Evolutionary conservation across 2,329 filamentous ascomycete species (phyloP).

Genomic region (Stagonosporopsis tanaceti): DNA sequence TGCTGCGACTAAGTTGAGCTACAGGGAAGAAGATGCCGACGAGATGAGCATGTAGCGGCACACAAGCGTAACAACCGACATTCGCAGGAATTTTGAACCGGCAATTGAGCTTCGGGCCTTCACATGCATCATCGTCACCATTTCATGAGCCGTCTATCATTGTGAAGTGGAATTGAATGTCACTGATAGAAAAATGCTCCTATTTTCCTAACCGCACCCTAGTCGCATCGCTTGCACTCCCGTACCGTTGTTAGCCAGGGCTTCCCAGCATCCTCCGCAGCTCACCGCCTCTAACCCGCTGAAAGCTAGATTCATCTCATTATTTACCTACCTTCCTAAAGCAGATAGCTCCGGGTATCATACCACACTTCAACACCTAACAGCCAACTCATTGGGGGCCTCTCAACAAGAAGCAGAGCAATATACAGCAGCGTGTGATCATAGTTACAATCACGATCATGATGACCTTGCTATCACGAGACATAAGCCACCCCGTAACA

Average conservation of each 20-base stretch:
- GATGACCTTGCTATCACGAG: slow-evolving; percentile 8
- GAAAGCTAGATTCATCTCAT: slow-evolving; percentile 9
- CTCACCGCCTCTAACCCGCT: slow-evolving; percentile 15
- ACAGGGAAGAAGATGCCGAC: slow-evolving; percentile 47
- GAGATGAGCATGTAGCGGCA: slow-evolving; percentile 32
- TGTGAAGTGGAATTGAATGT: slow-evolving; percentile 7
- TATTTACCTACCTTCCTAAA: slow-evolving; percentile 15
- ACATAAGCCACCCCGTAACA: slow-evolving; percentile 6
- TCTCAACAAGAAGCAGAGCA: slow-evolving; percentile 20
- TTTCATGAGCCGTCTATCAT: slow-evolving; percentile 5
- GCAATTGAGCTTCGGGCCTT: slow-evolving; percentile 14
- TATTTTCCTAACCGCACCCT: slow-evolving; percentile 17
- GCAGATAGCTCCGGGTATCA: slow-evolving; percentile 15
- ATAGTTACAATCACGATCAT: slow-evolving; percentile 1
- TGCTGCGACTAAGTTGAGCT: slow-evolving; percentile 38
- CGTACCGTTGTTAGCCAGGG: slow-evolving; percentile 20
- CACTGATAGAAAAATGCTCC: slow-evolving; percentile 17
- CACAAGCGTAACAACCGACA: slow-evolving; percentile 7
- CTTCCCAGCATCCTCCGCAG: slow-evolving; percentile 19
- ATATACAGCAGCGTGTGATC: slow-evolving; percentile 9
- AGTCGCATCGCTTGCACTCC: slow-evolving; percentile 14
- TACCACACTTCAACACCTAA: slow-evolving; percentile 7
- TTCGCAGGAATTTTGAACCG: slow-evolving; percentile 1
- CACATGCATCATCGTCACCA: slow-evolving; percentile 3
- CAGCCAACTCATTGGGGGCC: neutral